Evolutionary conservation across 78 protist genomes (phyloP).

Genomic region (Pelomyxa schiedti): DNA sequence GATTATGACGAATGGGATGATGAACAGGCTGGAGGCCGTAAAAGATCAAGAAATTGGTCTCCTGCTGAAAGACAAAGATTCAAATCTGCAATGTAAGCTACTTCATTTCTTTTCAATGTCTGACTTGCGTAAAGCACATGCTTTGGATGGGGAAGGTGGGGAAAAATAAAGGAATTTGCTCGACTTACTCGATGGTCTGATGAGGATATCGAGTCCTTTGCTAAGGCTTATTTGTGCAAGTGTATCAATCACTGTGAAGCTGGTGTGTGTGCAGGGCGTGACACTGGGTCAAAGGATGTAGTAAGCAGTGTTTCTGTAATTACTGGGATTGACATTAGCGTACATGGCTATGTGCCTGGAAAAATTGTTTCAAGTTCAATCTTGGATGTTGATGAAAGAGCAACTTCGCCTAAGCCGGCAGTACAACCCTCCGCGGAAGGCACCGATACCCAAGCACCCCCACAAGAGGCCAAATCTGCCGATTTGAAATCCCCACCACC

Average conservation of each 20-base stretch:
- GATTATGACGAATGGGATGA: neutral
- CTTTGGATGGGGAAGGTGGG: conserved; percentile 48
- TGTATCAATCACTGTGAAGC: neutral
- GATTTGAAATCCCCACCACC: neutral
- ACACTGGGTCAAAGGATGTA: no score
- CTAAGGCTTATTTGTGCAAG: conserved; percentile 22
- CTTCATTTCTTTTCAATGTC: no score
- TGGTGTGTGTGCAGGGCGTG: conserved; percentile 5
- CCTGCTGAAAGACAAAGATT: conserved; percentile 22
- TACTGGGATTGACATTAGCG: neutral
- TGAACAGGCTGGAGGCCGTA: conserved; percentile 4
- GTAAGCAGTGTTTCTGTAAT: neutral
- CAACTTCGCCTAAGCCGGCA: neutral
- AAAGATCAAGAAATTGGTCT: conserved; percentile 34
- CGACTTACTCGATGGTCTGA: conserved; percentile 18
- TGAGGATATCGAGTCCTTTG: conserved; percentile 23
- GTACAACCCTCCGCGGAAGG: neutral
- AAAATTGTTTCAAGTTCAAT: neutral
- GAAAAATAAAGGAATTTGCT: conserved; percentile 10
- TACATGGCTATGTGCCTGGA: neutral
- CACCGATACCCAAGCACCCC: neutral
- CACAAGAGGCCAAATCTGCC: neutral
- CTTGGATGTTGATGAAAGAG: conserved; percentile 1
- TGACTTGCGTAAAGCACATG: no score
- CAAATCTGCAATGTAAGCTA: conserved; percentile 10